Percentiles rank a stretch among this genome's conserved stretches.
Evolutionary conservation across 202 grass and related monocot species (phyloP).

Genomic region (Cymbopogon flexuosus): DNA sequence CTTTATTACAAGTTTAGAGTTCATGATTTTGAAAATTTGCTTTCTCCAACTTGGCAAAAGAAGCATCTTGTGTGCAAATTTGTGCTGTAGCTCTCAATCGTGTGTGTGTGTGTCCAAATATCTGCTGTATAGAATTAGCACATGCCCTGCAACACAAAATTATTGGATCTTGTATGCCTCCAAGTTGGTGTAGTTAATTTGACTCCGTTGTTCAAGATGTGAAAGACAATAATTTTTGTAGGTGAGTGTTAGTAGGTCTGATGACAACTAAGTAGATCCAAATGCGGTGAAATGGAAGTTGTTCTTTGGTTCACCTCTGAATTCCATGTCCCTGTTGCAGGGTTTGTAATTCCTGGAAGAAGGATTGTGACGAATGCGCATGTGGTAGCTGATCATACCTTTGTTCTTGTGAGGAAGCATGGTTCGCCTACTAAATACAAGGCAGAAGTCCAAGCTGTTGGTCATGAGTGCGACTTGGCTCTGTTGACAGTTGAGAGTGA

Average conservation of each 20-base stretch:
- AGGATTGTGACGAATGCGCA: slow-evolving; percentile 89
- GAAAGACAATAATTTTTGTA: neutral
- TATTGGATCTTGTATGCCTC: neutral
- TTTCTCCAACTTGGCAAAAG: neutral
- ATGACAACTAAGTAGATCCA: neutral
- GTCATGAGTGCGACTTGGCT: slow-evolving; percentile 91
- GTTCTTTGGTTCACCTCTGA: slow-evolving; percentile 11
- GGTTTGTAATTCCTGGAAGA: slow-evolving; percentile 74
- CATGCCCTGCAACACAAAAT: neutral
- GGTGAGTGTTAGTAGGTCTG: neutral
- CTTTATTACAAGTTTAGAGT: neutral
- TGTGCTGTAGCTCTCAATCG: neutral
- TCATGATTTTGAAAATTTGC: neutral
- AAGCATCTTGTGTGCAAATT: neutral
- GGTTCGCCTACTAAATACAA: slow-evolving; percentile 92
- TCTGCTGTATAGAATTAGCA: neutral
- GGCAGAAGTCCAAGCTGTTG: slow-evolving; percentile 81
- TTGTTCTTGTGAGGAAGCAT: slow-evolving; percentile 96
- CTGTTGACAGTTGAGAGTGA: slow-evolving; percentile 72
- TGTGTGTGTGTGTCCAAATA: neutral
- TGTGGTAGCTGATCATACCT: slow-evolving; percentile 92
- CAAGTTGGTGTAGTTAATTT: neutral
- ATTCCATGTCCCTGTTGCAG: slow-evolving; percentile 47
- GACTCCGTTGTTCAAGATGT: neutral
- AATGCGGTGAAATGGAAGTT: slow-evolving; percentile 7